Conservation (phyloP, 2,329 filamentous ascomycete species). For the Zymoseptoria brevis region DNA sequence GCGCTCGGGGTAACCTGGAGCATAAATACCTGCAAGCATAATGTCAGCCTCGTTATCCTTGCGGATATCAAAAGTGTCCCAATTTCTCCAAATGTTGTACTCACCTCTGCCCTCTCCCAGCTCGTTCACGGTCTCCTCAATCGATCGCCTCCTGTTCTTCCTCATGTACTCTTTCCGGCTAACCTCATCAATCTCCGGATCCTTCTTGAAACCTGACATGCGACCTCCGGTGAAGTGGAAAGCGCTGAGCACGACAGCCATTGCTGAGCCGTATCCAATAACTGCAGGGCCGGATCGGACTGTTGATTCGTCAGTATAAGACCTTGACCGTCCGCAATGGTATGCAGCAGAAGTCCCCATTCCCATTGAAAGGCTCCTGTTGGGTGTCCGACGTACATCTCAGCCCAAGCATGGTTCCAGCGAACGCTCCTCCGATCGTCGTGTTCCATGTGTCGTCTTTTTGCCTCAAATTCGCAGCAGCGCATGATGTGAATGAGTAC, state of each 20-base stretch:
- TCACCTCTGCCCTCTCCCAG: conserved; percentile 82
- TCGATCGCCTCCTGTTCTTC: conserved; percentile 64
- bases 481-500: conserved; percentile 69
- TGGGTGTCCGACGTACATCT: conserved; percentile 49
- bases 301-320: conserved; percentile 8
- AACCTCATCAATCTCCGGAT: conserved; percentile 61
- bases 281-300: conserved; percentile 59
- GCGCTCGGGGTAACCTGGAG: conserved; percentile 76
- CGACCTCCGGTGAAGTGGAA: conserved; percentile 62
- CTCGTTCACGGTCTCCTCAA: conserved; percentile 71
- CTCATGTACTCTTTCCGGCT: conserved; percentile 67
- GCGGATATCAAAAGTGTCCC: neutral
- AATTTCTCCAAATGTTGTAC: conserved; percentile 9
- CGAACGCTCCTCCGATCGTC: conserved; percentile 66
- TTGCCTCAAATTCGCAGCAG: conserved; percentile 75
- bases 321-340: neutral
- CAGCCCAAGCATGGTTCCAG: conserved; percentile 64
- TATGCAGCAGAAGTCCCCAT: neutral
- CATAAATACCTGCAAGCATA: conserved; percentile 58
- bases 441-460: conserved; percentile 74
- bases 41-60: conserved; percentile 6
- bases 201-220: conserved; percentile 48
- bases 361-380: neutral
- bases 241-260: conserved; percentile 52
- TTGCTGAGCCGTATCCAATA: conserved; percentile 56